A percentile compares a stretch with the other conserved stretches of the same genome.
These are phyloP conservation scores for Candida broadrunensis DNA, from an alignment of 805 yeast species.

Conservation along the genomic window DNA sequence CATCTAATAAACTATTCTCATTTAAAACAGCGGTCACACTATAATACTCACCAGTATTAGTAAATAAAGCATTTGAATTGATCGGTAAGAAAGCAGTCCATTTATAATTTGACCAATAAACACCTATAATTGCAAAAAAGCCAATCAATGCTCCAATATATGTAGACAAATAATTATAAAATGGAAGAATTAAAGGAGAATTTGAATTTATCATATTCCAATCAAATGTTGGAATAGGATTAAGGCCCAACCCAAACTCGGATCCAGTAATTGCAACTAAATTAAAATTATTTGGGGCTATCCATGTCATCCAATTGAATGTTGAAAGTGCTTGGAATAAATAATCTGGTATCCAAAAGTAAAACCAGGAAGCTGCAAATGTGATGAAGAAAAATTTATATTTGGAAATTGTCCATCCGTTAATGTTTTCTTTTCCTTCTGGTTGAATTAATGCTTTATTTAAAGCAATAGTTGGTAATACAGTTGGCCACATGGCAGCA, in stretches of 20 bases:
- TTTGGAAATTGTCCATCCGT: slow-evolving; percentile 28
- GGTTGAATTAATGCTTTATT: slow-evolving; percentile 23
- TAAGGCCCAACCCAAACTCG: slow-evolving; percentile 46
- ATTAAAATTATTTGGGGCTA: slow-evolving; percentile 46
- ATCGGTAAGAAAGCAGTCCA: slow-evolving; percentile 30
- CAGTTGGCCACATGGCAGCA: slow-evolving; percentile 23
- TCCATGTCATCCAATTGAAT: slow-evolving; percentile 61
- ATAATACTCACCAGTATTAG: slow-evolving; percentile 48
- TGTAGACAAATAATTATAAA: slow-evolving; percentile 18
- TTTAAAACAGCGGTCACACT: slow-evolving; percentile 41
- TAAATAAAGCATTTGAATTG: slow-evolving; percentile 43
- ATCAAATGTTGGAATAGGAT: slow-evolving; percentile 54
- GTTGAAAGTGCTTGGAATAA: slow-evolving; percentile 39
- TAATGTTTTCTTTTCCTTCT: slow-evolving; percentile 21
- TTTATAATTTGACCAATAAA: slow-evolving; percentile 17
- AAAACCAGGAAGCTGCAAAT: slow-evolving; percentile 29
- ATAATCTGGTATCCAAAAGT: slow-evolving; percentile 46
- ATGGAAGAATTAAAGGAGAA: slow-evolving; percentile 41
- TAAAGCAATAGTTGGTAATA: slow-evolving; percentile 25
- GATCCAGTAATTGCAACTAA: slow-evolving; percentile 49
- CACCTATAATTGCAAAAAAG: slow-evolving; percentile 14
- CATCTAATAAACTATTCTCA: slow-evolving; percentile 25
- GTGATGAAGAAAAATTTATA: slow-evolving; percentile 17
- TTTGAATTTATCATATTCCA: slow-evolving; percentile 35
- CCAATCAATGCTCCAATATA: slow-evolving; percentile 16